Percentiles rank a stretch among this genome's conserved stretches.
Conservation (phyloP, 768 basidiomycete species). For the Trametes cinnabarina region DNA sequence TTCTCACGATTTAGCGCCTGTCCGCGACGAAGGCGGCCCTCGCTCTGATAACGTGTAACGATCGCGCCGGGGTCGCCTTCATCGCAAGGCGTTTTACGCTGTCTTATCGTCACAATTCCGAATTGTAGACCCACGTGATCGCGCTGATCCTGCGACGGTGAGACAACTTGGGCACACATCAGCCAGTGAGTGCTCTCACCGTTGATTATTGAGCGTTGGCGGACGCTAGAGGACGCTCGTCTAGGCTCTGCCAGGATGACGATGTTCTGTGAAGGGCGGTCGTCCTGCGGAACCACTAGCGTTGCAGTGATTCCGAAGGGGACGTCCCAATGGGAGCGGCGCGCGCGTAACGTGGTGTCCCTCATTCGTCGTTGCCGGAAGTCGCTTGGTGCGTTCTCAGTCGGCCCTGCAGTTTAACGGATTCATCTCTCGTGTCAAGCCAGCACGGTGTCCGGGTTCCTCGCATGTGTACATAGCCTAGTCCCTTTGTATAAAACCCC, state of each 20-base stretch:
- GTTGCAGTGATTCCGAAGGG: background rate
- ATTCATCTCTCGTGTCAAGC: background rate
- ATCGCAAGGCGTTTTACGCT: background rate
- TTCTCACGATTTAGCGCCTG: background rate
- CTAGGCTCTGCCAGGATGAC: background rate
- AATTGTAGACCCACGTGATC: background rate
- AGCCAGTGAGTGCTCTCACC: background rate
- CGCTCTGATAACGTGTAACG: conserved; percentile 3
- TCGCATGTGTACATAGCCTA: conserved; percentile 19
- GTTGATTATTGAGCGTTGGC: background rate
- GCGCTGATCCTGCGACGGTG: too few relatives aligned
- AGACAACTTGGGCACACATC: too few relatives aligned
- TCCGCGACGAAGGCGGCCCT: background rate
- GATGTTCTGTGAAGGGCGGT: background rate
- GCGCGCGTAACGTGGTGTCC: background rate
- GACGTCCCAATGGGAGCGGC: background rate
- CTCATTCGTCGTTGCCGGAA: background rate
- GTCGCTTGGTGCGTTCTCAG: background rate
- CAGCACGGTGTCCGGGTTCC: conserved; percentile 20
- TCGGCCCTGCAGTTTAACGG: background rate
- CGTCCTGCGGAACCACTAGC: background rate
- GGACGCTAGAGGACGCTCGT: too few relatives aligned
- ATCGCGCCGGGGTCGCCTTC: background rate
- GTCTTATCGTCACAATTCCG: conserved; percentile 4
- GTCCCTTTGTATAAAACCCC: conserved; percentile 11